Percentiles rank a stretch among this genome's conserved stretches.
Conservation (phyloP, 352 stramenopile species). For the Phytophthora brassicae region DNA sequence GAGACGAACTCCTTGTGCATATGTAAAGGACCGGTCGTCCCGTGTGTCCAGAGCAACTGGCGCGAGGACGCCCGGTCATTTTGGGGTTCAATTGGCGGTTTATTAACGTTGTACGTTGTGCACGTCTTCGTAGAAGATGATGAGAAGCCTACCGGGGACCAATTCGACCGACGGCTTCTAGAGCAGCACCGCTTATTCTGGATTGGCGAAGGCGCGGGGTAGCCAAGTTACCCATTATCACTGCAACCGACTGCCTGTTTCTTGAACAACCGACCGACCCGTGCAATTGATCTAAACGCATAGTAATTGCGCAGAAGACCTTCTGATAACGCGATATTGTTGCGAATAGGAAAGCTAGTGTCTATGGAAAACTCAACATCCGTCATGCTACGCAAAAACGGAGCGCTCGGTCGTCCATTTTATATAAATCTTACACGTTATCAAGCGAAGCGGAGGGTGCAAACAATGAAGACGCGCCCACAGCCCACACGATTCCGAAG, state of each 20-base stretch:
- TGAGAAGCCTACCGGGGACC: slow-evolving; percentile 29
- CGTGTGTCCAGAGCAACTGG: slow-evolving; percentile 15
- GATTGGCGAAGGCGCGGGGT: slow-evolving; percentile 66
- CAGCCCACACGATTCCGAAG: too few species aligned
- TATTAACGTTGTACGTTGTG: slow-evolving; percentile 31
- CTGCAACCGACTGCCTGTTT: background rate
- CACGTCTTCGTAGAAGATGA: slow-evolving; percentile 35
- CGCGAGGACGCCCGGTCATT: slow-evolving; percentile 9
- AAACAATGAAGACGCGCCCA: too few species aligned
- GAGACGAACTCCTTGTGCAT: slow-evolving; percentile 14
- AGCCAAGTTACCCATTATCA: slow-evolving; percentile 1
- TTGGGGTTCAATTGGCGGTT: slow-evolving; percentile 2
- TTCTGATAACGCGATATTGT: too few species aligned
- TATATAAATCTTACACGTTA: too few species aligned
- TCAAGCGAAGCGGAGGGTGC: too few species aligned
- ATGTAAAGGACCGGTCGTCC: slow-evolving; percentile 20
- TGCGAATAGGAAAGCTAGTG: background rate
- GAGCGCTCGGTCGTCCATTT: too few species aligned
- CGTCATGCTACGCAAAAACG: too few species aligned
- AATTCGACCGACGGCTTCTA: slow-evolving; percentile 50
- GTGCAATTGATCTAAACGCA: too few species aligned
- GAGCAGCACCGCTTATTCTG: slow-evolving; percentile 77
- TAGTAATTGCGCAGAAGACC: too few species aligned
- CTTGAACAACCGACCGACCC: slow-evolving; percentile 1
- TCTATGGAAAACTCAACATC: too few species aligned